Conservation (phyloP, 208 protist species). For the Crithidia thermophila region DNA sequence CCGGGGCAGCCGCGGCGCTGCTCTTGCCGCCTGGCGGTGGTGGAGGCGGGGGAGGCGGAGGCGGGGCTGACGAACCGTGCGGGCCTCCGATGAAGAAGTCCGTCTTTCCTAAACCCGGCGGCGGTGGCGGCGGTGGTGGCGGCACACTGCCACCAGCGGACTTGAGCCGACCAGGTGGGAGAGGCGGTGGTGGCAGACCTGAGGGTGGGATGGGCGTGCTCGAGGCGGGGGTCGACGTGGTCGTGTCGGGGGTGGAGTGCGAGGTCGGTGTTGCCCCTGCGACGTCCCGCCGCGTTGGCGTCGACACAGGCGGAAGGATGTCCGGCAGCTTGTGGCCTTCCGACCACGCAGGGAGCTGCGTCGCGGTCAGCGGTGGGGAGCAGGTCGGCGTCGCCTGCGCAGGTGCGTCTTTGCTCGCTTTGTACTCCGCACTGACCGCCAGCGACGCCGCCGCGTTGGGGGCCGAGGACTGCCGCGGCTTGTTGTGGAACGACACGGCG, state of each 20-base stretch:
- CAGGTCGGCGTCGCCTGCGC: not conserved
- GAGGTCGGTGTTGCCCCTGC: too few relatives aligned
- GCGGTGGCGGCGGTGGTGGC: constrained; percentile 6
- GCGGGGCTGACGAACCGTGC: too few relatives aligned
- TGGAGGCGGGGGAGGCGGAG: constrained; percentile 13
- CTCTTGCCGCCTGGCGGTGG: constrained; percentile 31
- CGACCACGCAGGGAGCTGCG: too few relatives aligned
- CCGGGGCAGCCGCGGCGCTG: not conserved
- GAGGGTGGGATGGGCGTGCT: too few relatives aligned
- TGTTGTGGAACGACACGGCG: not conserved
- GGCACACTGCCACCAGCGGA: too few relatives aligned
- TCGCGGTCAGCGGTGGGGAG: not conserved
- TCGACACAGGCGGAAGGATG: too few relatives aligned
- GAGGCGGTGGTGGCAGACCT: too few relatives aligned
- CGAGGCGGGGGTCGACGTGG: too few relatives aligned
- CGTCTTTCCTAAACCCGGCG: constrained; percentile 1
- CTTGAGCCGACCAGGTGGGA: too few relatives aligned
- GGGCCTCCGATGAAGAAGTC: not conserved
- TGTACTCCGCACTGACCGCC: not conserved
- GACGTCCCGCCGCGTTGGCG: too few relatives aligned
- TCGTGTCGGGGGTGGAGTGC: too few relatives aligned
- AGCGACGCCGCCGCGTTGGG: not conserved
- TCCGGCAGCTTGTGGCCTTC: too few relatives aligned
- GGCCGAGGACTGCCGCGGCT: not conserved
- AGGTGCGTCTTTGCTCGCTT: not conserved